Conservation (phyloP, 352 stramenopile species). For the Phytophthora crassamura region DNA sequence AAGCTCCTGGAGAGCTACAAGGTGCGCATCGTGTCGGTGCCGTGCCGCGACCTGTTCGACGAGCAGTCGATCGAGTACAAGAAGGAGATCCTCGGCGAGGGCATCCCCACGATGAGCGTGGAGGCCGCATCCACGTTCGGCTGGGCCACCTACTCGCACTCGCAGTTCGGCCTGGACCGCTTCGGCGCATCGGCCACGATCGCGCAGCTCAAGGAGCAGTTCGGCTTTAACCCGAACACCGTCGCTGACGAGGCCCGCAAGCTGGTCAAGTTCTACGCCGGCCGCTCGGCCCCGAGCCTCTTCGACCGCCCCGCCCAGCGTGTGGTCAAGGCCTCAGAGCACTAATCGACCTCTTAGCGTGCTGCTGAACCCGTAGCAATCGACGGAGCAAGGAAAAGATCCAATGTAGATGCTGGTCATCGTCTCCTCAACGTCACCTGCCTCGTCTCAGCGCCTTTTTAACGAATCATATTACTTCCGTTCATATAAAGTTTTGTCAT, state of each 20-base stretch:
- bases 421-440: slow-evolving; percentile 20
- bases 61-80: slow-evolving; percentile 97
- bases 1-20: slow-evolving; percentile 86
- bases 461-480: slow-evolving; percentile 18
- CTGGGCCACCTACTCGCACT: slow-evolving; percentile 97
- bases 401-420: slow-evolving; percentile 8
- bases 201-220: slow-evolving; percentile 92
- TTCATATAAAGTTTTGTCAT: not conserved
- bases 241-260: slow-evolving; percentile 92
- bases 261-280: slow-evolving; percentile 94
- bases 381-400: slow-evolving; percentile 1
- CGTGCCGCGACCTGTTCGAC: slow-evolving; percentile 98
- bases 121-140: slow-evolving; percentile 95
- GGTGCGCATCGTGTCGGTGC: slow-evolving; percentile 97
- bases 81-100: slow-evolving; percentile 93
- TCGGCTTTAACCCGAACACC: slow-evolving; percentile 97
- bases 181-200: slow-evolving; percentile 92
- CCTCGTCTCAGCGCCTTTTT: slow-evolving; percentile 17
- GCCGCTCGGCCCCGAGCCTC: slow-evolving; percentile 65
- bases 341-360: slow-evolving; percentile 46
- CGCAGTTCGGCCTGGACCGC: slow-evolving; percentile 91
- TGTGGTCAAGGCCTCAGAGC: slow-evolving; percentile 65
- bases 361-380: slow-evolving; percentile 2
- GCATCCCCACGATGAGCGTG: slow-evolving; percentile 95
- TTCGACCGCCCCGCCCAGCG: slow-evolving; percentile 76